Percentiles rank a stretch among this genome's conserved stretches.
These are phyloP conservation scores for Solanum chacoense DNA, from an alignment of 305 asterid species.

Conservation along the genomic window DNA sequence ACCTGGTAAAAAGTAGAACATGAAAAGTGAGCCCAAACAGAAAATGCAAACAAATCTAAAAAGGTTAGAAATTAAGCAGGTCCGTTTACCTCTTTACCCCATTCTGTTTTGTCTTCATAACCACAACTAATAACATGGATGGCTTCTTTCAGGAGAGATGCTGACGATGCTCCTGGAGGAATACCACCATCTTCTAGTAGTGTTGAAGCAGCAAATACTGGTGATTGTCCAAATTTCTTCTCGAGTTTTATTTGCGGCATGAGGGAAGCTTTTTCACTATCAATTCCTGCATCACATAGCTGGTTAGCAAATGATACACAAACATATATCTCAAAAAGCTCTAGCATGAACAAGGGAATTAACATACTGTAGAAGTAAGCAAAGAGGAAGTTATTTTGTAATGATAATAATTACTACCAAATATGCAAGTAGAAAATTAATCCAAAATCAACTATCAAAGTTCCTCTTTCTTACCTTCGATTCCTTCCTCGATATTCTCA, in stretches of 20 bases:
- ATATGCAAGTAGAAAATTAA: neutral
- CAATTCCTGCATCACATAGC: slow-evolving; percentile 46
- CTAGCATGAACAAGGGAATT: neutral
- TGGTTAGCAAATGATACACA: neutral
- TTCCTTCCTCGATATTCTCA: slow-evolving; percentile 94
- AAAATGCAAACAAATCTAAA: neutral
- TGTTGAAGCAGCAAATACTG: slow-evolving; percentile 78
- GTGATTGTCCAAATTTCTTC: slow-evolving; percentile 90
- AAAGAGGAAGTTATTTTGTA: neutral
- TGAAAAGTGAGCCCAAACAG: neutral
- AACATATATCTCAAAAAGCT: neutral
- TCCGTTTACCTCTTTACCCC: slow-evolving; percentile 83
- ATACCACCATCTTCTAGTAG: slow-evolving; percentile 84
- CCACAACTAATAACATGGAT: slow-evolving; percentile 96
- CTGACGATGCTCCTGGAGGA: slow-evolving; percentile 71
- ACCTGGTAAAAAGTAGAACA: slow-evolving; percentile 27
- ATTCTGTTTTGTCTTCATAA: slow-evolving; percentile 88
- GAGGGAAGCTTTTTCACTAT: slow-evolving; percentile 62
- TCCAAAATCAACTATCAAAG: neutral
- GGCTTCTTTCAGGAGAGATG: slow-evolving; percentile 93
- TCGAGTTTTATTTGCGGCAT: slow-evolving; percentile 84
- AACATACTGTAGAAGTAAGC: neutral
- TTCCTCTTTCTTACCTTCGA: slow-evolving; percentile 49
- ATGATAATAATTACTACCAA: neutral
- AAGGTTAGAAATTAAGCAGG: neutral